A percentile compares a stretch with the other conserved stretches of the same genome.
Conservation (phyloP, 225 moss, liverwort and hornwort species). For the Bryoerythrophyllum caledonicum region DNA sequence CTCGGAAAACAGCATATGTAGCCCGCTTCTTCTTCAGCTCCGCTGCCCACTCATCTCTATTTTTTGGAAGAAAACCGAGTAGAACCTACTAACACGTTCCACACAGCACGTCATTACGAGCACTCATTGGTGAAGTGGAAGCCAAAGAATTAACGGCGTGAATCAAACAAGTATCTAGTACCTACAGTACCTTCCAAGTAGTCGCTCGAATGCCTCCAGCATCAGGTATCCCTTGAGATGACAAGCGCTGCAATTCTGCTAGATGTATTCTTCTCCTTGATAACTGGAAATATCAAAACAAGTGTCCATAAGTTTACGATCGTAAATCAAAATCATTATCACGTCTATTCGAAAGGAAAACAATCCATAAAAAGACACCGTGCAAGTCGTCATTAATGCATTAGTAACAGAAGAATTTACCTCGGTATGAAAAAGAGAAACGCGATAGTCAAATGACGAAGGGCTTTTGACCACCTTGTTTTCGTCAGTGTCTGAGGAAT, state of each 20-base stretch:
- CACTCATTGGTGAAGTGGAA: conserved; percentile 13
- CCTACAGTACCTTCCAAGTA: conserved; percentile 82
- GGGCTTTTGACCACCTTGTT: conserved; percentile 32
- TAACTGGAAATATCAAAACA: conserved; percentile 51
- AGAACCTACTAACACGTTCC: conserved; percentile 56
- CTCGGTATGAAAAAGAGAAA: conserved; percentile 45
- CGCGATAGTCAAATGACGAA: conserved; percentile 43
- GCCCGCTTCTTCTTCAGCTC: conserved; percentile 78
- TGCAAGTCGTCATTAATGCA: not conserved
- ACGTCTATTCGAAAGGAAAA: not conserved
- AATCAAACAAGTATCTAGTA: conserved; percentile 8
- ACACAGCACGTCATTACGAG: not conserved
- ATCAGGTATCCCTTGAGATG: conserved; percentile 95
- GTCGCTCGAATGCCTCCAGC: conserved; percentile 81
- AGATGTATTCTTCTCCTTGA: conserved; percentile 90
- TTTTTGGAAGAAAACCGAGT: conserved; percentile 77
- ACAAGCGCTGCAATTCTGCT: conserved; percentile 89
- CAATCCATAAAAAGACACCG: not conserved
- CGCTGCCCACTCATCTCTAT: conserved; percentile 69
- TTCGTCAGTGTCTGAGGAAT: conserved; percentile 36
- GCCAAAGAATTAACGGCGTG: not conserved
- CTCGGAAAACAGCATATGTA: conserved; percentile 72
- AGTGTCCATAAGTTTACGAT: conserved; percentile 1
- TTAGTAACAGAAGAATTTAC: conserved; percentile 15
- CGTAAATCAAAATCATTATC: not conserved